A percentile compares a stretch with the other conserved stretches of the same genome.
phyloP scores from a whole-genome alignment of 129 eudicot species.

The Arctium lappa region DNA sequence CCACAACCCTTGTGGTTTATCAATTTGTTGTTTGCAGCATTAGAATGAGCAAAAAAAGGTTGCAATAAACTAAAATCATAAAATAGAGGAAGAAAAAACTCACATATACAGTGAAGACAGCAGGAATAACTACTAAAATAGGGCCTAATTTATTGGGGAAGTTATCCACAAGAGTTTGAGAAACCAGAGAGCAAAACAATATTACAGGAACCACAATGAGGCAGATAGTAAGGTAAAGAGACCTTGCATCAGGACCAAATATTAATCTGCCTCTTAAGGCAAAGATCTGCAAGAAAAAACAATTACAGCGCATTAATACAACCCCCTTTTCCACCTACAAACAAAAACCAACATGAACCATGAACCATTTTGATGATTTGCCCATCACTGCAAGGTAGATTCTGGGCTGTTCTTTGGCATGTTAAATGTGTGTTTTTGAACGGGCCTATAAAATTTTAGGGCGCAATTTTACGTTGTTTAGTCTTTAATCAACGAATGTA shows the following conservation, averaged over 20 bases:
- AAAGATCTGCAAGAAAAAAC: slow-evolving; percentile 42
- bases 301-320: neutral
- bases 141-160: slow-evolving; percentile 32
- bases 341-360: neutral
- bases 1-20: neutral
- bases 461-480: too few relatives aligned
- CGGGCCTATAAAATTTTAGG: too few relatives aligned
- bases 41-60: neutral
- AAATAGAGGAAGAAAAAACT: slow-evolving; percentile 20
- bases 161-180: slow-evolving; percentile 40
- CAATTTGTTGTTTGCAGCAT: neutral
- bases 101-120: slow-evolving; percentile 42
- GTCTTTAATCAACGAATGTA: too few relatives aligned
- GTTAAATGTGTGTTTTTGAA: too few relatives aligned
- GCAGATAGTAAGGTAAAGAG: slow-evolving; percentile 40
- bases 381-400: neutral
- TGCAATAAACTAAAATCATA: neutral
- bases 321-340: neutral
- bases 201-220: slow-evolving; percentile 48
- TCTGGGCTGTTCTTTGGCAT: too few relatives aligned
- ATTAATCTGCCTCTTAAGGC: slow-evolving; percentile 50
- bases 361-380: neutral
- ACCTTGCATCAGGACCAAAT: slow-evolving; percentile 56
- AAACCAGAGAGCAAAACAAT: slow-evolving; percentile 52
- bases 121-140: slow-evolving; percentile 34